Evolutionary conservation across 768 basidiomycete genomes (phyloP).

Genomic region (Mycena floridula): DNA sequence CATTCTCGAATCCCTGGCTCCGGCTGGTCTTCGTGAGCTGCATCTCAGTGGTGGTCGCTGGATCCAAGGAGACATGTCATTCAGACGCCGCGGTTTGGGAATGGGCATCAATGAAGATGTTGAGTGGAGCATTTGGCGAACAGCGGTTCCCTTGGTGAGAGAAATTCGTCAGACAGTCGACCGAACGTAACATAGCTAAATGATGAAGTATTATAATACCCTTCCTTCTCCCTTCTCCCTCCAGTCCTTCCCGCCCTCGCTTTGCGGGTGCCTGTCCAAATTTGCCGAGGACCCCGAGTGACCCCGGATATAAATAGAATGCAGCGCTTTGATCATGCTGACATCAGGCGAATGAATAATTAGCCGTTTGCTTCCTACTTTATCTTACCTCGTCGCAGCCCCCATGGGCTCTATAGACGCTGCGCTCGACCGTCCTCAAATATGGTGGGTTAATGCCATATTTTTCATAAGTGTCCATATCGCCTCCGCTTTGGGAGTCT

Average conservation of each 20-base stretch:
- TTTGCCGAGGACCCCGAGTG: not conserved
- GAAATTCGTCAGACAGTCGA: constrained; percentile 47
- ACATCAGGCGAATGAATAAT: too few relatives aligned
- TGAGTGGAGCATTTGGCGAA: constrained; percentile 69
- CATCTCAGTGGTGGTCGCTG: constrained; percentile 73
- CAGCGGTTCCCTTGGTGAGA: constrained; percentile 31
- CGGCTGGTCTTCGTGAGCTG: constrained; percentile 57
- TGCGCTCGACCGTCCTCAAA: constrained; percentile 16
- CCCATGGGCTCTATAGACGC: not conserved
- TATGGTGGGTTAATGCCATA: constrained; percentile 61
- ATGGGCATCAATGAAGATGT: constrained; percentile 53
- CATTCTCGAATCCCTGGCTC: constrained; percentile 45
- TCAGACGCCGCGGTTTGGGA: constrained; percentile 53
- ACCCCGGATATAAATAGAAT: not conserved
- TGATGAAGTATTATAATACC: not conserved
- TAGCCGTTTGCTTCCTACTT: too few relatives aligned
- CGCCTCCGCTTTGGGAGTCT: constrained; percentile 46
- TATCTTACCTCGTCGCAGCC: not conserved
- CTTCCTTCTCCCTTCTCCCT: too few relatives aligned
- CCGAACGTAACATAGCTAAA: not conserved
- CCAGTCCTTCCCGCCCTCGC: too few relatives aligned
- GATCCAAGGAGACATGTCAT: constrained; percentile 46
- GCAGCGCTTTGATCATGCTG: too few relatives aligned
- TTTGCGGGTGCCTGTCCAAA: too few relatives aligned
- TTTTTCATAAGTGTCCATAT: constrained; percentile 57